Percentiles rank a stretch among this genome's conserved stretches.
Evolutionary conservation across 2,329 filamentous ascomycete species (phyloP).

Genomic region (Arthroderma sp.): DNA sequence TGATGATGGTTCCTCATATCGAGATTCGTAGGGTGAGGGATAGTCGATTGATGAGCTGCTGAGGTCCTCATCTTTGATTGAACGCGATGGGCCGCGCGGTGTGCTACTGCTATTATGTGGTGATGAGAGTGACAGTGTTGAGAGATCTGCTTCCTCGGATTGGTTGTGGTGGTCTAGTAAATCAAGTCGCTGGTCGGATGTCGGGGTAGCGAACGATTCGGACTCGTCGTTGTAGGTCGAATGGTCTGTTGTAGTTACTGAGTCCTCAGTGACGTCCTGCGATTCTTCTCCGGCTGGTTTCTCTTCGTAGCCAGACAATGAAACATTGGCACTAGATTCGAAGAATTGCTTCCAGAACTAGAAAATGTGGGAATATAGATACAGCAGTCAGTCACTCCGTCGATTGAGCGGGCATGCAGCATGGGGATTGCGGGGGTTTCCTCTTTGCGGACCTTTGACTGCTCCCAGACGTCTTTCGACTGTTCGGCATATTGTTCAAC

Average conservation of each 20-base stretch:
- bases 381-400: slow-evolving; percentile 6
- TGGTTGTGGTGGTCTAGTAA: slow-evolving; percentile 15
- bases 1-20: slow-evolving; percentile 35
- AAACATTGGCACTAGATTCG: slow-evolving; percentile 94
- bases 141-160: slow-evolving; percentile 34
- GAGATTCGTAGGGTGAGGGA: slow-evolving; percentile 65
- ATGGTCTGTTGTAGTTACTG: slow-evolving; percentile 38
- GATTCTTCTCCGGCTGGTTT: slow-evolving; percentile 47
- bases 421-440: background rate
- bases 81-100: slow-evolving; percentile 23
- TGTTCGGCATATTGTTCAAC: slow-evolving; percentile 94
- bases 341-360: slow-evolving; percentile 99
- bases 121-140: slow-evolving; percentile 28
- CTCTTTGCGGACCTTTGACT: slow-evolving; percentile 56
- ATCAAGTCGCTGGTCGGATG: slow-evolving; percentile 17
- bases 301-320: slow-evolving; percentile 87
- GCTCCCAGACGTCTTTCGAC: slow-evolving; percentile 89
- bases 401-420: background rate
- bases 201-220: slow-evolving; percentile 30
- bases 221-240: slow-evolving; percentile 29
- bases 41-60: slow-evolving; percentile 35
- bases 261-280: slow-evolving; percentile 40
- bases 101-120: slow-evolving; percentile 30
- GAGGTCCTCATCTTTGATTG: background rate
- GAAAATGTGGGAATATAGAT: background rate